Percentiles rank a stretch among this genome's conserved stretches.
Evolutionary conservation across 441 rosid species (phyloP).

Genomic region (Gossypium lobatum): DNA sequence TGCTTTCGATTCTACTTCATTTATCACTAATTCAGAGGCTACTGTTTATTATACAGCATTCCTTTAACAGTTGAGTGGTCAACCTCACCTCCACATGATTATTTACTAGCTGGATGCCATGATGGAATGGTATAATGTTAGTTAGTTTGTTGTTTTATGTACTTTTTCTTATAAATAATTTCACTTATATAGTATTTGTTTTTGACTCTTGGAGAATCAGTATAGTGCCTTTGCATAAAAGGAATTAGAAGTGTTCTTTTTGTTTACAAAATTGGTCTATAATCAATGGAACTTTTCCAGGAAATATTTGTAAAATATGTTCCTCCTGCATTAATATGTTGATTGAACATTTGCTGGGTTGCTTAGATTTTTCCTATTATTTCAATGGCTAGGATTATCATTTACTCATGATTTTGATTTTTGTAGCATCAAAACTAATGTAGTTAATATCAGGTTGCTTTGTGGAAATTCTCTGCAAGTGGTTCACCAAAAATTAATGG

Average conservation of each 20-base stretch:
- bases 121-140: constrained; percentile 65
- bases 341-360: neutral
- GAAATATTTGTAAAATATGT: neutral
- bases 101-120: constrained; percentile 90
- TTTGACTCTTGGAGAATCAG: neutral
- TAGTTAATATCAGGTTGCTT: constrained; percentile 59
- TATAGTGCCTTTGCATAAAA: neutral
- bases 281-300: neutral
- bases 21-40: constrained; percentile 13
- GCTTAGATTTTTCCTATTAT: neutral
- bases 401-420: neutral
- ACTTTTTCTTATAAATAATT: neutral
- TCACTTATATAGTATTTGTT: constrained; percentile 6
- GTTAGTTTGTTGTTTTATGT: neutral
- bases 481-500: constrained; percentile 50
- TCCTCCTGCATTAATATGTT: neutral
- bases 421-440: constrained; percentile 13
- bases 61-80: constrained; percentile 96
- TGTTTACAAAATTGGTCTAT: neutral
- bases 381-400: neutral
- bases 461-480: constrained; percentile 74
- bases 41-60: constrained; percentile 35
- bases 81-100: constrained; percentile 50
- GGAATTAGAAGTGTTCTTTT: neutral
- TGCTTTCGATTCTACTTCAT: neutral